A percentile compares a stretch with the other conserved stretches of the same genome.
phyloP scores from a whole-genome alignment of 176 grass and related monocot genomes.

The Rhynchospora breviuscula region DNA sequence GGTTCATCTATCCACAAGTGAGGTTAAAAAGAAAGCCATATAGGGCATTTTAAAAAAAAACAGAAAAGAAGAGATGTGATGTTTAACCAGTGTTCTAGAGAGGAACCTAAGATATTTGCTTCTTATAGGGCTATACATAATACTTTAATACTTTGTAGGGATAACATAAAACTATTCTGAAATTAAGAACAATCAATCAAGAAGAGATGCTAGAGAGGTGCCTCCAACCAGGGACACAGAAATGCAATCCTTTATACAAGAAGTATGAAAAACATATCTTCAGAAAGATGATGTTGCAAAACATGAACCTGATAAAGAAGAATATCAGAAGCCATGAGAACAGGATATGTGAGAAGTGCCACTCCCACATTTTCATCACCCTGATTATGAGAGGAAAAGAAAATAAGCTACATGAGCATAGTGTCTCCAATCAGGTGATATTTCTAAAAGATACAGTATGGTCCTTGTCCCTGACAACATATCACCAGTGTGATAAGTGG shows the following conservation, averaged over 20 bases:
- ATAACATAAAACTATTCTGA: not conserved
- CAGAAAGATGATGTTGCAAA: not conserved
- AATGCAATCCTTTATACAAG: constrained; percentile 4
- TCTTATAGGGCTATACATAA: not conserved
- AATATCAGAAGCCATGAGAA: constrained; percentile 99
- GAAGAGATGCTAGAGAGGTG: not conserved
- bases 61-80: too few species aligned
- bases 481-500: too few species aligned
- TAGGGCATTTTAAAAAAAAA: too few species aligned
- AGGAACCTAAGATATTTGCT: too few species aligned
- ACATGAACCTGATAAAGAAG: constrained; percentile 88
- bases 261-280: not conserved
- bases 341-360: constrained; percentile 87
- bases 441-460: too few species aligned
- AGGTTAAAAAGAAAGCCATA: too few species aligned
- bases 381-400: constrained; percentile 19
- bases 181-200: not conserved
- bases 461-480: too few species aligned
- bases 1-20: too few species aligned
- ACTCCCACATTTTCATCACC: constrained; percentile 99
- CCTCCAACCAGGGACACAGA: not conserved
- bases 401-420: too few species aligned
- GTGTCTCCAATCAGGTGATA: too few species aligned
- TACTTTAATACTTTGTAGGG: not conserved
- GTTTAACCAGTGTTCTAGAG: too few species aligned